Evolutionary conservation across 2,329 filamentous ascomycete species (phyloP).

Genomic region (Leptosphaerulina australis): DNA sequence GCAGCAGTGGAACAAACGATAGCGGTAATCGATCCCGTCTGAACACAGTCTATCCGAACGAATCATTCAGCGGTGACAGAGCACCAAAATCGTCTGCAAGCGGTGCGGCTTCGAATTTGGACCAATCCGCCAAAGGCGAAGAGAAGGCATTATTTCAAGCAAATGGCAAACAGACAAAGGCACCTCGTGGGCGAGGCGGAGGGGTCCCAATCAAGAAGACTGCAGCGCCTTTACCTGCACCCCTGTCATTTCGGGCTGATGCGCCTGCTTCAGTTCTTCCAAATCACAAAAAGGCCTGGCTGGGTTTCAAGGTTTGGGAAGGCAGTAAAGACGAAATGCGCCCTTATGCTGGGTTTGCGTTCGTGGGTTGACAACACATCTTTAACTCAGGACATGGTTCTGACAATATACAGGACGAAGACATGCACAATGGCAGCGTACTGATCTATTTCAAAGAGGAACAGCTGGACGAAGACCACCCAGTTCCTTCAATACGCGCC

Average conservation of each 20-base stretch:
- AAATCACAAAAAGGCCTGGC: slow-evolving; percentile 40
- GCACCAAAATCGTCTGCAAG: slow-evolving; percentile 32
- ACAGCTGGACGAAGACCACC: slow-evolving; percentile 43
- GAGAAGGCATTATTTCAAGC: slow-evolving; percentile 44
- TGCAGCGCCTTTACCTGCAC: slow-evolving; percentile 20
- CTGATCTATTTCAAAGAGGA: slow-evolving; percentile 50
- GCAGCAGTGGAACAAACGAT: slow-evolving; percentile 37
- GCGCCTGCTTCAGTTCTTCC: slow-evolving; percentile 29
- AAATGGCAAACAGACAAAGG: slow-evolving; percentile 48
- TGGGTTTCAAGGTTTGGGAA: slow-evolving; percentile 47
- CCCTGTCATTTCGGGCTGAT: slow-evolving; percentile 32
- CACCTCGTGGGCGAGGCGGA: slow-evolving; percentile 46
- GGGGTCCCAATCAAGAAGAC: slow-evolving; percentile 46
- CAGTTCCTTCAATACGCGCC: slow-evolving; percentile 44
- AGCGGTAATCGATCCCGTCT: slow-evolving; percentile 27
- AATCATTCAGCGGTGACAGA: slow-evolving; percentile 26
- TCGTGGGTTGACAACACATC: slow-evolving; percentile 27
- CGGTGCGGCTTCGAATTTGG: slow-evolving; percentile 35
- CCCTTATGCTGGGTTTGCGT: slow-evolving; percentile 47
- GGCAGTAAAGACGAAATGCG: slow-evolving; percentile 38
- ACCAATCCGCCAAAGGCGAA: slow-evolving; percentile 36
- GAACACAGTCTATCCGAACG: slow-evolving; percentile 32
- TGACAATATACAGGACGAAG: slow-evolving; percentile 42
- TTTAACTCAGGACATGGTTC: background rate
- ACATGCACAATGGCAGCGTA: slow-evolving; percentile 48